These are phyloP conservation scores for Malus sieversii DNA, from an alignment of 306 rosid species.

Conservation along the genomic window DNA sequence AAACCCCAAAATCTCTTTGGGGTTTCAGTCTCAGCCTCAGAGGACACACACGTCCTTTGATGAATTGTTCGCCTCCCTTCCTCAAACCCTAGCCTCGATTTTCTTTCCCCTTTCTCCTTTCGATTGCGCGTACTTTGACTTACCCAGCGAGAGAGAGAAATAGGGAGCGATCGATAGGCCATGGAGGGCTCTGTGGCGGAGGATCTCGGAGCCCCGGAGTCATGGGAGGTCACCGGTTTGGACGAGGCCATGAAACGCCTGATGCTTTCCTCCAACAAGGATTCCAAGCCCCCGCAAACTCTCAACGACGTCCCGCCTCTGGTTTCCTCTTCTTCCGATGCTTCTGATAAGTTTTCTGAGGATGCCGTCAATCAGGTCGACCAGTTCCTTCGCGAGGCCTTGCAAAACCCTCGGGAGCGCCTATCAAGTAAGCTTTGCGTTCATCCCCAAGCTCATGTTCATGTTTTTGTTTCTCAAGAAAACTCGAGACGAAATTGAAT, in stretches of 20 bases:
- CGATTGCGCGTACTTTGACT: not conserved
- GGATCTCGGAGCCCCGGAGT: conserved; percentile 91
- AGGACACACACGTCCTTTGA: conserved; percentile 9
- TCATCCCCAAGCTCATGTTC: not conserved
- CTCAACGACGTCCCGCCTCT: conserved; percentile 13
- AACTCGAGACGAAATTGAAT: not conserved
- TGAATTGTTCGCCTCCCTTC: conserved; percentile 15
- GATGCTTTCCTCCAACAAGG: conserved; percentile 46
- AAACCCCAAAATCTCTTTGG: conserved; percentile 12
- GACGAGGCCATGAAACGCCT: conserved; percentile 76
- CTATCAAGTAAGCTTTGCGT: conserved; percentile 49
- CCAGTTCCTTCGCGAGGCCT: conserved; percentile 88
- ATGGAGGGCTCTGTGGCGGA: conserved; percentile 91
- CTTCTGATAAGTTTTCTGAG: conserved; percentile 34
- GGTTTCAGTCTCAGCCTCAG: conserved; percentile 12
- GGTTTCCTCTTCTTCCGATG: conserved; percentile 7
- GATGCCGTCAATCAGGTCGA: conserved; percentile 65
- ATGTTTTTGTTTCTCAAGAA: not conserved
- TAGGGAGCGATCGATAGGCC: conserved; percentile 12
- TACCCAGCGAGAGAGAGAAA: not conserved
- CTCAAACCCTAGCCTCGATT: conserved; percentile 25
- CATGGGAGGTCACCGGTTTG: conserved; percentile 93
- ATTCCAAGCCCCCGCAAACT: conserved; percentile 20
- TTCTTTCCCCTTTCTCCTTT: not conserved
- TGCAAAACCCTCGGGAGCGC: conserved; percentile 96